Conservation (phyloP, 805 yeast genomes). For the Pichia insulana region DNA sequence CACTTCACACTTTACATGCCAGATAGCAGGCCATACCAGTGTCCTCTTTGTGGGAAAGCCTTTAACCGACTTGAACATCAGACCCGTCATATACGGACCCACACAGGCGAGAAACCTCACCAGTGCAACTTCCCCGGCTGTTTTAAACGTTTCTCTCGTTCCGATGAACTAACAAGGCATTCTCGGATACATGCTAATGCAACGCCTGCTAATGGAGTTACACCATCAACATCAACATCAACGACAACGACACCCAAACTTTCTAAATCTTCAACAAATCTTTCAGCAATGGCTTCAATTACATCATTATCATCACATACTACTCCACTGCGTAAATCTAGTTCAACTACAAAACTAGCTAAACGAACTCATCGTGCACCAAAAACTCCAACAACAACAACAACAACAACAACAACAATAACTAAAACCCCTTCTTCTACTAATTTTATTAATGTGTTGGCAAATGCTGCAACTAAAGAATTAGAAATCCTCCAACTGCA, state of each 20-base stretch:
- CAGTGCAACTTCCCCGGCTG: slow-evolving; percentile 82
- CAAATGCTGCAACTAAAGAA: slow-evolving; percentile 49
- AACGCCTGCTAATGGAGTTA: no score
- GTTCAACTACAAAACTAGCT: slow-evolving; percentile 10
- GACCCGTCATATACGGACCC: slow-evolving; percentile 84
- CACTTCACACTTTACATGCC: no score
- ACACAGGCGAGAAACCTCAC: slow-evolving; percentile 90
- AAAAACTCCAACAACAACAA: slow-evolving; percentile 14
- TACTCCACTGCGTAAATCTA: slow-evolving; percentile 6
- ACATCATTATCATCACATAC: background rate
- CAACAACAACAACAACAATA: slow-evolving; percentile 29
- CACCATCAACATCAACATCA: no score
- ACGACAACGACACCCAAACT: slow-evolving; percentile 22
- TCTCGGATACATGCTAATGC: slow-evolving; percentile 62
- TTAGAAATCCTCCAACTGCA: slow-evolving; percentile 25
- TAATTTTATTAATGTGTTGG: slow-evolving; percentile 37
- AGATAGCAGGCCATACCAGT: slow-evolving; percentile 61
- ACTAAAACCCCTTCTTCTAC: no score
- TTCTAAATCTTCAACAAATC: slow-evolving; percentile 6
- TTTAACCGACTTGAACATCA: slow-evolving; percentile 87
- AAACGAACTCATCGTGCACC: slow-evolving; percentile 7
- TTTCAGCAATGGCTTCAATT: background rate
- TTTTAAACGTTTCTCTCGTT: slow-evolving; percentile 65
- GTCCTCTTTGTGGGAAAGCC: slow-evolving; percentile 78
- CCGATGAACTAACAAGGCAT: slow-evolving; percentile 84